These are phyloP conservation scores for Auricularia auricula-judae DNA, from an alignment of 768 basidiomycete species.

Conservation along the genomic window DNA sequence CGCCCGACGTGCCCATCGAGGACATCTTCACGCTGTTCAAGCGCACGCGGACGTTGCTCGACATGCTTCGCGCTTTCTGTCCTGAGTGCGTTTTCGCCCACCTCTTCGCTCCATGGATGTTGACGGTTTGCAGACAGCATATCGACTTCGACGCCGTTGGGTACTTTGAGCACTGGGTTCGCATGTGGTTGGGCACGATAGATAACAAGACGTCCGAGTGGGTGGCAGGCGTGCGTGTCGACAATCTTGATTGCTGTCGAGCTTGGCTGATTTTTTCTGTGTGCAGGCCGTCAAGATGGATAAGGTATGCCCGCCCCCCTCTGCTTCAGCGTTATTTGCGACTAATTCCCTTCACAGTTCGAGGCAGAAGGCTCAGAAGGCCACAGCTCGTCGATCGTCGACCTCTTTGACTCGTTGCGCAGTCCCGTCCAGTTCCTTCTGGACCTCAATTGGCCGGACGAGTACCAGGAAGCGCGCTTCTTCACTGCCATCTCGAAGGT, in stretches of 20 bases:
- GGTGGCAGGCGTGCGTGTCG: slow-evolving; percentile 72
- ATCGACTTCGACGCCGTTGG: slow-evolving; percentile 57
- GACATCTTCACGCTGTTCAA: slow-evolving; percentile 85
- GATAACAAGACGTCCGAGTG: slow-evolving; percentile 86
- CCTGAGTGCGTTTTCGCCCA: slow-evolving; percentile 43
- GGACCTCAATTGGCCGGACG: slow-evolving; percentile 87
- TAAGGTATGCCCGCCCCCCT: slow-evolving; percentile 36
- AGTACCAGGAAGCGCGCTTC: slow-evolving; percentile 80
- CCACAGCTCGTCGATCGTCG: slow-evolving; percentile 94
- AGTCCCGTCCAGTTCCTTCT: slow-evolving; percentile 83
- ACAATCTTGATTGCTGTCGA: background rate
- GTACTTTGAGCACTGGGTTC: slow-evolving; percentile 83
- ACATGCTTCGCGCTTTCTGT: slow-evolving; percentile 77
- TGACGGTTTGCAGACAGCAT: slow-evolving; percentile 30
- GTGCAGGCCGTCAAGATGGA: slow-evolving; percentile 70
- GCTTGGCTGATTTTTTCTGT: slow-evolving; percentile 1
- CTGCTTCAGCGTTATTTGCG: background rate
- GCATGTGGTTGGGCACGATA: slow-evolving; percentile 80
- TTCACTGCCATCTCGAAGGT: slow-evolving; percentile 85
- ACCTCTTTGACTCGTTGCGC: slow-evolving; percentile 88
- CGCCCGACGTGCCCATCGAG: slow-evolving; percentile 78
- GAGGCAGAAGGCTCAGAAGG: slow-evolving; percentile 69
- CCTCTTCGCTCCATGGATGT: background rate
- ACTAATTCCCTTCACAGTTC: slow-evolving; percentile 33
- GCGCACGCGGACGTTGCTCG: slow-evolving; percentile 57